A percentile compares a stretch with the other conserved stretches of the same genome.
These are phyloP conservation scores for Acer yangbiense DNA, from an alignment of 345 rosid genomes.

Conservation along the genomic window DNA sequence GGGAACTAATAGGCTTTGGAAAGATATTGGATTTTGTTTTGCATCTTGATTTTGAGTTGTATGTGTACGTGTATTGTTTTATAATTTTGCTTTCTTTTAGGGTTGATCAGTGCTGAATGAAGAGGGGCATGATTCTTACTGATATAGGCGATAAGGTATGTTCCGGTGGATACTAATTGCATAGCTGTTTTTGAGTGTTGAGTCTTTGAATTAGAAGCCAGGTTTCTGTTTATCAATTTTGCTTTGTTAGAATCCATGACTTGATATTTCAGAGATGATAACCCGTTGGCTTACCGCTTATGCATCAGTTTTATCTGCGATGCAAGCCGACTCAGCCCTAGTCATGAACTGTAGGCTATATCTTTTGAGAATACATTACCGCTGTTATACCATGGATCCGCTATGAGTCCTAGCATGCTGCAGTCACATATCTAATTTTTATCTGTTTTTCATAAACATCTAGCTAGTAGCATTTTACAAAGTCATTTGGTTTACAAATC, in stretches of 20 bases:
- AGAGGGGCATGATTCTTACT: conserved; percentile 76
- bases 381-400: too few species aligned
- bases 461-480: too few species aligned
- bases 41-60: not conserved
- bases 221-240: not conserved
- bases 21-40: not conserved
- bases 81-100: conserved; percentile 35
- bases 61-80: too few species aligned
- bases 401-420: too few species aligned
- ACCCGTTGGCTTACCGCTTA: not conserved
- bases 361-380: too few species aligned
- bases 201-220: not conserved
- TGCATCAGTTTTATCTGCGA: not conserved
- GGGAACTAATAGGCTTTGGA: not conserved
- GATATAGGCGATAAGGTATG: conserved; percentile 94
- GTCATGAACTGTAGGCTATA: too few species aligned
- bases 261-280: not conserved
- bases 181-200: not conserved
- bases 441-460: too few species aligned
- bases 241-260: not conserved
- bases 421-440: too few species aligned
- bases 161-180: not conserved
- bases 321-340: too few species aligned
- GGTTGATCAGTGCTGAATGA: conserved; percentile 81
- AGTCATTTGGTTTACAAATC: too few species aligned